phyloP scores from a whole-genome alignment of 345 rosid genomes.

The Murraya koenigii region DNA sequence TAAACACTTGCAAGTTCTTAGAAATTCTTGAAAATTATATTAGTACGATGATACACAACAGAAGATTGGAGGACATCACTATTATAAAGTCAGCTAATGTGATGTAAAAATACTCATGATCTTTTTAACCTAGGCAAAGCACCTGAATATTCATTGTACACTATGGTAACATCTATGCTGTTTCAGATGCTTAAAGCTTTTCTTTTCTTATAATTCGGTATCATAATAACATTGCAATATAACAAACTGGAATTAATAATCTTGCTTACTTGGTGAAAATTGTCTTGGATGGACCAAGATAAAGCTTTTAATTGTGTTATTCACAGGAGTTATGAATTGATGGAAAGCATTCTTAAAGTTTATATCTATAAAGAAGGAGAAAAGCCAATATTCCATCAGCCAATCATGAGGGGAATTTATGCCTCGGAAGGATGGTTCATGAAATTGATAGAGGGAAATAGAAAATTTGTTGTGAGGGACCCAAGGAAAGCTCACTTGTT shows the following conservation, averaged over 20 bases:
- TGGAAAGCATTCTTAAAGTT: slow-evolving; percentile 72
- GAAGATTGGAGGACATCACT: background rate
- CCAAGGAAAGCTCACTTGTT: slow-evolving; percentile 85
- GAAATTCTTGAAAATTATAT: background rate
- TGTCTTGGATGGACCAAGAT: background rate
- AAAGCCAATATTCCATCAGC: slow-evolving; percentile 76
- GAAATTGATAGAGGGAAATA: slow-evolving; percentile 79
- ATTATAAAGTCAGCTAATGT: background rate
- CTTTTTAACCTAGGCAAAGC: background rate
- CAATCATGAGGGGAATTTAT: slow-evolving; percentile 72
- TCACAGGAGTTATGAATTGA: slow-evolving; percentile 77
- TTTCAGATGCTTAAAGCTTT: background rate
- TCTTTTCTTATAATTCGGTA: background rate
- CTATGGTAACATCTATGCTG: background rate
- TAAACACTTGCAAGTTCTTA: background rate
- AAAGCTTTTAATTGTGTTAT: slow-evolving; percentile 10
- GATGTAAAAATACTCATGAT: background rate
- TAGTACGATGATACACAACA: background rate
- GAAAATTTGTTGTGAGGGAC: slow-evolving; percentile 66
- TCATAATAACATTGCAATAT: background rate
- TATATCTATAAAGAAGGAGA: slow-evolving; percentile 80
- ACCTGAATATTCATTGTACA: background rate
- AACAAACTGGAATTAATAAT: background rate
- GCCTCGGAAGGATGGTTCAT: slow-evolving; percentile 97
- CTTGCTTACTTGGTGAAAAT: background rate